Evolutionary conservation across 352 stramenopile genomes (phyloP).

Genomic region (Globisporangium mamillatum): DNA sequence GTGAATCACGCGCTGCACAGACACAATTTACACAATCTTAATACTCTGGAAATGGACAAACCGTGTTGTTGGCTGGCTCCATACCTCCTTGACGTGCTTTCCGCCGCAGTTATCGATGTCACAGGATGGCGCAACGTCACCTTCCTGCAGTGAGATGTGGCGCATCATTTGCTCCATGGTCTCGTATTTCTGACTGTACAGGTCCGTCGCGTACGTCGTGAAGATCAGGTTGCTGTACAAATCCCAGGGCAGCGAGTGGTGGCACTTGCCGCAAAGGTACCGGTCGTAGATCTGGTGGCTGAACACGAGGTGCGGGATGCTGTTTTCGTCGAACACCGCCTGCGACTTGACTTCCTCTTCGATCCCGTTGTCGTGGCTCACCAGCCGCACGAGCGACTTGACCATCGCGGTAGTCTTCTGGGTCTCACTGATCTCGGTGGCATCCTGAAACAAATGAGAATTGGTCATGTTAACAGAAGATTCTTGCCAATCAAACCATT

Average conservation of each 20-base stretch:
- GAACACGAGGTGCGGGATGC: constrained; percentile 84
- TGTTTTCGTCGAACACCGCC: constrained; percentile 82
- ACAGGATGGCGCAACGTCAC: constrained; percentile 53
- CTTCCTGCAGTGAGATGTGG: constrained; percentile 48
- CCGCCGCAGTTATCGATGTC: constrained; percentile 52
- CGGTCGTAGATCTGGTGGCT: constrained; percentile 86
- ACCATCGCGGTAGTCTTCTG: constrained; percentile 75
- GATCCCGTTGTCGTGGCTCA: constrained; percentile 53
- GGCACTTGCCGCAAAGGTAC: constrained; percentile 65
- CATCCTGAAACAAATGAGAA: constrained; percentile 23
- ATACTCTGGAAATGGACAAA: too few relatives aligned
- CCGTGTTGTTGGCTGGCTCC: not conserved
- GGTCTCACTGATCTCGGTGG: constrained; percentile 68
- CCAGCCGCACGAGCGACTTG: constrained; percentile 64
- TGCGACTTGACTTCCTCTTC: constrained; percentile 25
- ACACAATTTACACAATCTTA: not conserved
- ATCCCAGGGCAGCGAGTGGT: constrained; percentile 64
- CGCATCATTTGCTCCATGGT: constrained; percentile 75
- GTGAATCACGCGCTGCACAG: constrained; percentile 56
- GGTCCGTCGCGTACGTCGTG: constrained; percentile 75
- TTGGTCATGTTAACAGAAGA: not conserved
- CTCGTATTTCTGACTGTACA: constrained; percentile 57
- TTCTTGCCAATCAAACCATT: not conserved
- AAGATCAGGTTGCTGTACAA: constrained; percentile 85
- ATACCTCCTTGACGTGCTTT: constrained; percentile 66